These are phyloP conservation scores for Phytophthora uliginosa DNA, from an alignment of 352 stramenopile species.

Conservation along the genomic window DNA sequence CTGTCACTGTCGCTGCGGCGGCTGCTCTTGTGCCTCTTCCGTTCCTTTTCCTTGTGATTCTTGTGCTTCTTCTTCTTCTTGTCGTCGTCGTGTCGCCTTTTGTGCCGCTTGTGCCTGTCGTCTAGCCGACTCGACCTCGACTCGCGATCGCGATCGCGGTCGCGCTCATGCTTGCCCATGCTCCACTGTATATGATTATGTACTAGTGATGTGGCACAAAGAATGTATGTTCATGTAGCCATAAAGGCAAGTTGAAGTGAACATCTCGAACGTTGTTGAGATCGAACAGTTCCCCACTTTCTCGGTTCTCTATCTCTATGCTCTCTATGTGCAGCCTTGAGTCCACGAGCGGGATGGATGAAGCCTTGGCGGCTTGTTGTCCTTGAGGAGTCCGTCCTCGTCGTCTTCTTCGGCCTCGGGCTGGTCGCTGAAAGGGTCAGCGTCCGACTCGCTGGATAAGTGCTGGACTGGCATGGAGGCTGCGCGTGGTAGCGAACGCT, in stretches of 20 bases:
- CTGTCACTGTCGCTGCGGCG: slow-evolving; percentile 18
- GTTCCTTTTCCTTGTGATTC: slow-evolving; percentile 43
- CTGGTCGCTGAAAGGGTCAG: slow-evolving; percentile 5
- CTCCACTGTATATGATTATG: slow-evolving; percentile 5
- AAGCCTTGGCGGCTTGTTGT: slow-evolving; percentile 4
- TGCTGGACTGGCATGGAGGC: slow-evolving; percentile 19
- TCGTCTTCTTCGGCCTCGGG: slow-evolving; percentile 25
- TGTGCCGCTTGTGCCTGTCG: slow-evolving; percentile 46
- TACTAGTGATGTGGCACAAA: slow-evolving; percentile 27
- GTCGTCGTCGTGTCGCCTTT: slow-evolving; percentile 40
- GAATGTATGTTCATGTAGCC: background rate
- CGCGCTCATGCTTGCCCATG: slow-evolving; percentile 46
- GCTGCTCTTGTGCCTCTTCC: slow-evolving; percentile 33
- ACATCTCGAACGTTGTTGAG: no score
- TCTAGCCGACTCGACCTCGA: slow-evolving; percentile 29
- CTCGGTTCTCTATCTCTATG: background rate
- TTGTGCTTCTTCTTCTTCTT: slow-evolving; percentile 47
- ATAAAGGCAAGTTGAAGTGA: slow-evolving; percentile 29
- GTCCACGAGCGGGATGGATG: slow-evolving; percentile 11
- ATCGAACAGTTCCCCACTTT: background rate
- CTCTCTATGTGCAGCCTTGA: slow-evolving; percentile 5
- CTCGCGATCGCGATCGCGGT: slow-evolving; percentile 27
- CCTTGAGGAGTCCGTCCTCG: background rate
- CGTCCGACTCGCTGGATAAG: slow-evolving; percentile 19
- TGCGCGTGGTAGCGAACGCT: slow-evolving; percentile 10